phyloP scores from a whole-genome alignment of 805 yeast species.

The Sungouiozyma ichnusensis region DNA sequence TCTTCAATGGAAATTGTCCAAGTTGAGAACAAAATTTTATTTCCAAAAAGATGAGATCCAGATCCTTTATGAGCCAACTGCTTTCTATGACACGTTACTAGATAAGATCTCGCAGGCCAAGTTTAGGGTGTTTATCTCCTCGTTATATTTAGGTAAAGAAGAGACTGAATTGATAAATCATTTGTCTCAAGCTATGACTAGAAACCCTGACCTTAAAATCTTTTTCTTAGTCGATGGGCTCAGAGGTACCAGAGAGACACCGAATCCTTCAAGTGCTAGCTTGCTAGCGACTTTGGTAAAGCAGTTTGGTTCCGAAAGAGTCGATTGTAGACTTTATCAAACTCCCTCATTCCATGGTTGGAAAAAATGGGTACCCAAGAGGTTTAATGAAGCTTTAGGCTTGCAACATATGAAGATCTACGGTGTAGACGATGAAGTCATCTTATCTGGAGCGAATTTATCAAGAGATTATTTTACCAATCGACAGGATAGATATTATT shows the following conservation, averaged over 20 bases:
- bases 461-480: conserved; percentile 88
- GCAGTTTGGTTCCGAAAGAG: conserved; percentile 52
- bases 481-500: conserved; percentile 86
- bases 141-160: conserved; percentile 75
- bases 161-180: conserved; percentile 67
- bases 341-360: conserved; percentile 78
- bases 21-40: conserved; percentile 38
- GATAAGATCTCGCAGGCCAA: conserved; percentile 52
- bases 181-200: conserved; percentile 46
- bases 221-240: conserved; percentile 75
- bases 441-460: conserved; percentile 84
- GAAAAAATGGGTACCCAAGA: conserved; percentile 54
- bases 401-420: conserved; percentile 95
- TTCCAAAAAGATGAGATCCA: conserved; percentile 46
- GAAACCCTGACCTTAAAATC: conserved; percentile 54
- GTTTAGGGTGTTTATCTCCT: conserved; percentile 63
- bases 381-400: conserved; percentile 86
- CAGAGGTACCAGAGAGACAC: conserved; percentile 89
- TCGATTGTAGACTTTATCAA: conserved; percentile 74
- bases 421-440: conserved; percentile 85
- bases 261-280: conserved; percentile 65
- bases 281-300: conserved; percentile 56
- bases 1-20: conserved; percentile 1
- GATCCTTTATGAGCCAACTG: conserved; percentile 53
- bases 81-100: conserved; percentile 61